These are phyloP conservation scores for Allium cepa DNA, from an alignment of 106 monocot species.

Conservation along the genomic window DNA sequence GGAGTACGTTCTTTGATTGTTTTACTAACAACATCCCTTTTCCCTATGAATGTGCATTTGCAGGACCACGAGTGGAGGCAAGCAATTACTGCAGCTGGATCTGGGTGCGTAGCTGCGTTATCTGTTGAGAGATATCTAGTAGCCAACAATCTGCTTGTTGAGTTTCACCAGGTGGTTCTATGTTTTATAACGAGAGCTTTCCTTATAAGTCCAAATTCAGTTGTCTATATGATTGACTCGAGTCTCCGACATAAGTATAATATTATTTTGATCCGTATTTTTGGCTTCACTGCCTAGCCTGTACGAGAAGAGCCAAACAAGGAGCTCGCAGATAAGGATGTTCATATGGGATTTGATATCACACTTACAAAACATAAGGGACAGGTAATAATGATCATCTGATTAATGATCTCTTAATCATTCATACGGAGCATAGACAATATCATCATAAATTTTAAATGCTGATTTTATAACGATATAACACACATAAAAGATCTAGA, in stretches of 20 bases:
- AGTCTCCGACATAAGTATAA: no score
- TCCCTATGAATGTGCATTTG: background rate
- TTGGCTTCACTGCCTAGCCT: slow-evolving; percentile 30
- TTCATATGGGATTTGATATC: slow-evolving; percentile 79
- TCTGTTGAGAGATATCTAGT: slow-evolving; percentile 96
- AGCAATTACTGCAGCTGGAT: slow-evolving; percentile 97
- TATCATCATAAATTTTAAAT: background rate
- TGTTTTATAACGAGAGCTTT: no score
- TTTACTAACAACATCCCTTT: no score
- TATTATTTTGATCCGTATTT: no score
- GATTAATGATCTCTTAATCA: background rate
- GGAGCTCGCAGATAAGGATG: slow-evolving; percentile 73
- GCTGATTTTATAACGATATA: no score
- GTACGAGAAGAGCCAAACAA: slow-evolving; percentile 69
- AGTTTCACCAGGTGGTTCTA: slow-evolving; percentile 84
- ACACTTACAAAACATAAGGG: slow-evolving; percentile 89
- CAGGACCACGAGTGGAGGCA: slow-evolving; percentile 99
- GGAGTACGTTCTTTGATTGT: no score
- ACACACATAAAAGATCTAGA: no score
- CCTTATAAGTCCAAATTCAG: no score
- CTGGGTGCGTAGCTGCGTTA: slow-evolving; percentile 94
- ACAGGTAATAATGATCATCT: slow-evolving; percentile 42
- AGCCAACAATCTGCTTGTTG: slow-evolving; percentile 80
- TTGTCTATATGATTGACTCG: no score
- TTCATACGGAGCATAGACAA: no score